Evolutionary conservation across 2,329 filamentous ascomycete genomes (phyloP).

Genomic region (Orbilia oligospora): DNA sequence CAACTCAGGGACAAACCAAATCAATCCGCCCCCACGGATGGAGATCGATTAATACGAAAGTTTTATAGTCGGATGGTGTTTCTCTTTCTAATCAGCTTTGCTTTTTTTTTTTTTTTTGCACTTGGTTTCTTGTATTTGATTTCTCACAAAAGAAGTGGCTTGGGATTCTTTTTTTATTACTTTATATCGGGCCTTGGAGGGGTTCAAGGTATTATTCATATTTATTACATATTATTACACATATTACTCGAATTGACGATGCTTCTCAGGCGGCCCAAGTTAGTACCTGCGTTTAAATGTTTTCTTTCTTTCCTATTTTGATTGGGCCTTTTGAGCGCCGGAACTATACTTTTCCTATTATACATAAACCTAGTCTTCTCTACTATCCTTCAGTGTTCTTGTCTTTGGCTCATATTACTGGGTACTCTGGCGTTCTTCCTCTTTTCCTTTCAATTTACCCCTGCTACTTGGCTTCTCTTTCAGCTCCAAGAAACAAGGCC

Average conservation of each 20-base stretch:
- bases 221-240: conserved; percentile 32
- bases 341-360: conserved; percentile 14
- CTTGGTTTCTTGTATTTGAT: conserved; percentile 32
- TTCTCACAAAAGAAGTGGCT: conserved; percentile 33
- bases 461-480: background rate
- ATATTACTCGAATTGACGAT: conserved; percentile 19
- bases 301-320: background rate
- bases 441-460: conserved; percentile 7
- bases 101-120: conserved; percentile 18
- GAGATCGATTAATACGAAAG: conserved; percentile 69
- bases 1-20: conserved; percentile 69
- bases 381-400: background rate
- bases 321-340: conserved; percentile 18
- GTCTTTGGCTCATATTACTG: background rate
- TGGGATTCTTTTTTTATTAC: conserved; percentile 20
- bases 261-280: conserved; percentile 4
- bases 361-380: conserved; percentile 23
- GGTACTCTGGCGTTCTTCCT: conserved; percentile 11
- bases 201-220: conserved; percentile 25
- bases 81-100: conserved; percentile 31
- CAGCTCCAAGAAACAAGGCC: background rate
- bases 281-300: conserved; percentile 9
- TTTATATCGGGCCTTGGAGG: conserved; percentile 10
- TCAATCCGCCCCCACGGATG: conserved; percentile 69
- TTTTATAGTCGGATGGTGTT: conserved; percentile 14